Base-by-base conservation (phyloP, 2,329 filamentous ascomycete genomes). In the Colletotrichum sublineola region DNA sequence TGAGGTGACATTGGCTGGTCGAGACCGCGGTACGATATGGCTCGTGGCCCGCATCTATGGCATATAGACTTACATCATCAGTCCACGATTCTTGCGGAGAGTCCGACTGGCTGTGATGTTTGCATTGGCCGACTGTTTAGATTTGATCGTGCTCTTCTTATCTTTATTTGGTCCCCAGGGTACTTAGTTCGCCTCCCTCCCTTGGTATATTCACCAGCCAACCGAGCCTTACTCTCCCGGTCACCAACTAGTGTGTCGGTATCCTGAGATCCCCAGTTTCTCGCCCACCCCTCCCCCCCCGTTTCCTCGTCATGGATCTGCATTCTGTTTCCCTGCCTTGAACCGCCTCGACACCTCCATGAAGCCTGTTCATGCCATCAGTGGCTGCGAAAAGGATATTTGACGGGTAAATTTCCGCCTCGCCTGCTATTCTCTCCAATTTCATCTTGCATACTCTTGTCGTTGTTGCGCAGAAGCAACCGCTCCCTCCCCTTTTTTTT, bases 361-460 rank as follows among this genome's bases (percentile, higher is more conserved):
- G 53, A 62, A 65, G 61, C 60, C 70, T 65, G 67, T 70, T 65
- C 31, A 68, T 72, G 69, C 65, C 65, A 72, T 68, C 65, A 72
- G 69, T 55, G 69, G 69, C 60, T 68, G 55, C 36, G 29, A 31
- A 68, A 48, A 64, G 20, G 38, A 31, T 53, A 50, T 38, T 70
- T 69, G 61, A 70, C 38, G 42, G 48, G 14, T 61, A 73, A 29
- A 33, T 65, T 57, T 57, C 67, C 40, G 52, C 56, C 29, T 44
- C 53, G 18, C 18, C 56, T 36, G 14, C 5, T 12, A 11, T 8
- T 29, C 60, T 53, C 55, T 11, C 46, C 46, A 63, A 50, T 60
- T 70, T 56, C 48, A 60, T 29, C 48, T 56, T 33, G 29, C 61
- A 46, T 6, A 24, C 20, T 36, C 36, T 29, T 20, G 14, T 48